Evolutionary conservation across 2,329 filamentous ascomycete genomes (phyloP), one percentile per base, ranked within the genome.

Genomic region (Hypoxylon sp.): DNA sequence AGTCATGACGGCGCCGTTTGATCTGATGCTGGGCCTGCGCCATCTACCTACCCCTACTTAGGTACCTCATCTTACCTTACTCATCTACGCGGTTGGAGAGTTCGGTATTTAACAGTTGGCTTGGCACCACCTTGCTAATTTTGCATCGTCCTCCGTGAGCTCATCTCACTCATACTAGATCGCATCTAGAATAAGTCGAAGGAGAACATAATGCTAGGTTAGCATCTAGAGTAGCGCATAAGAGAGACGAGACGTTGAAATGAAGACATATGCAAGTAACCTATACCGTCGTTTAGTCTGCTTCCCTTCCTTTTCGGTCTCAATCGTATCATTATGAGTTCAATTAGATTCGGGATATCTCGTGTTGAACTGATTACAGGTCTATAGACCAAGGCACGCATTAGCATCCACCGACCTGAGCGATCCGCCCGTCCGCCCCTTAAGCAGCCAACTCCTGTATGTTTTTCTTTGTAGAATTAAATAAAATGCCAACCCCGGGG

Each of bases 401-500:
- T 48, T 26, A 41, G n/a, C 17, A 41, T 41, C 8, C 37, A n/a
- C 17, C 17, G 17, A 41, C 37, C 37, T 3, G 20, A 20, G 37
- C 37, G 4, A 11, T 10, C 8, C 32, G 10, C 32, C 44, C 28
- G 13, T 10, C 17, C 6, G n/a, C n/a, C 15, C 2, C 19, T 50
- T 15, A 6, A 6, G 20, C 20, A 34, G 0, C 30, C 19, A 50
- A 41, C 37, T 50, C 30, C 30, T 24, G 4, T 22, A 20, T 46
- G 37, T 44, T 28, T 17, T 26, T 26, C 4, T 26, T 26, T 26
- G 4, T 39, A 39, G 15, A 28, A 10, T 46, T 32, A 41, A 48
- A 10, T 13, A 20, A 41, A 41, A 41, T 41, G 37, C 37, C 30
- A 56, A 52, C 55, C 47, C 39, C 30, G 56, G 59, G 59, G 63